Percentiles rank a stretch among this genome's conserved stretches.
Evolutionary conservation across 163 green algal genomes (phyloP).

Genomic region (Coccomyxa subellipsoidea): DNA sequence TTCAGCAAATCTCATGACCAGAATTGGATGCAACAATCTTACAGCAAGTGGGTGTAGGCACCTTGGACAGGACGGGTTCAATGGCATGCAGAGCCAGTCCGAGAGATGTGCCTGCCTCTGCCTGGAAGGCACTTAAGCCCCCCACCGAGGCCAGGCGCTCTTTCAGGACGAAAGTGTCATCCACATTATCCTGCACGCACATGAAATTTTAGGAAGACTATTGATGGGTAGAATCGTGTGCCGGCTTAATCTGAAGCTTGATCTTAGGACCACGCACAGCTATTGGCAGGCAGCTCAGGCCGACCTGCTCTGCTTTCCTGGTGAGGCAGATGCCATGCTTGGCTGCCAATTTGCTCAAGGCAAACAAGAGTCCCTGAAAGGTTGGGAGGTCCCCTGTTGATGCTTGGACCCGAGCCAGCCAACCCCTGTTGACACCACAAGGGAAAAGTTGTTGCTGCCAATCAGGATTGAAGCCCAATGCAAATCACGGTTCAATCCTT

Average conservation of each 20-base stretch:
- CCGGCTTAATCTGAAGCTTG: no score
- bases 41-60: not conserved
- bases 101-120: not conserved
- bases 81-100: not conserved
- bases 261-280: no score
- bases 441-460: no score
- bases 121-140: not conserved
- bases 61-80: slow-evolving; percentile 13
- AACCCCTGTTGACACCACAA: not conserved
- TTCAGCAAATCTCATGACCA: no score
- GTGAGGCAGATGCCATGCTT: not conserved
- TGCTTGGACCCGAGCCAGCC: not conserved
- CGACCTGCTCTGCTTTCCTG: not conserved
- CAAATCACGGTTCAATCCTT: no score
- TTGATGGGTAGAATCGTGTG: no score
- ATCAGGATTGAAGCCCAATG: no score
- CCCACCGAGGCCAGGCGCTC: not conserved
- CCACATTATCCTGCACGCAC: not conserved
- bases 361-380: not conserved
- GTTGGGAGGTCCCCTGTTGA: not conserved
- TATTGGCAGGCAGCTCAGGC: no score
- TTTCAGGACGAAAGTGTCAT: slow-evolving; percentile 1
- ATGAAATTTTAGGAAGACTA: not conserved
- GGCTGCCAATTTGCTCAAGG: not conserved
- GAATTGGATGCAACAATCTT: no score